phyloP scores from a whole-genome alignment of 768 basidiomycete genomes.

The Boletus barrowsii region DNA sequence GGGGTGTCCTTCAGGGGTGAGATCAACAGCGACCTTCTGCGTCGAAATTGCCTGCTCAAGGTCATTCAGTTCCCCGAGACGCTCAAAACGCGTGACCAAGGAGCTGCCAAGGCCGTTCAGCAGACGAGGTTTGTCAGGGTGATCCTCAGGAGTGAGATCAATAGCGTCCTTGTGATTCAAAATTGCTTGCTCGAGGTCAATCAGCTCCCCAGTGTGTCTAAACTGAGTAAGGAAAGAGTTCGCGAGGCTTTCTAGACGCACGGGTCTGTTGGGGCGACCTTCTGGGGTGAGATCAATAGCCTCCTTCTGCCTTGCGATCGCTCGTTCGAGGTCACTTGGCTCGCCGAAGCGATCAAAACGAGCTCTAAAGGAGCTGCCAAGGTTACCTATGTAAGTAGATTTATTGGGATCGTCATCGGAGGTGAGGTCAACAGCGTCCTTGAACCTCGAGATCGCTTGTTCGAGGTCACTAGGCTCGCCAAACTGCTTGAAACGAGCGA shows the following conservation, averaged over 20 bases:
- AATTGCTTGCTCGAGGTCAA: conserved; percentile 1
- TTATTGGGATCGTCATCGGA: too few relatives aligned
- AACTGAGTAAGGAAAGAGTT: neutral
- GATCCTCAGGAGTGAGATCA: neutral
- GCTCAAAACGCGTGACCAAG: neutral
- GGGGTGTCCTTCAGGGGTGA: neutral
- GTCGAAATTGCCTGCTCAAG: neutral
- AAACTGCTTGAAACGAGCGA: too few relatives aligned
- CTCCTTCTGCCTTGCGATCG: neutral
- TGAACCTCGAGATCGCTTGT: too few relatives aligned
- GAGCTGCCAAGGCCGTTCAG: neutral
- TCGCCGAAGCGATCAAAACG: neutral
- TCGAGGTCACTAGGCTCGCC: too few relatives aligned
- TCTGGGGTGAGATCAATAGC: neutral
- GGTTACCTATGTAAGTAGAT: too few relatives aligned
- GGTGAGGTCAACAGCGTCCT: too few relatives aligned
- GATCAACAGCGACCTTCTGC: neutral
- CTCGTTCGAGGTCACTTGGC: neutral
- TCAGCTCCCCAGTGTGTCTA: neutral
- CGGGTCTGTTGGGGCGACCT: neutral
- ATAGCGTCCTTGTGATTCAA: neutral
- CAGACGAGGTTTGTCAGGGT: neutral
- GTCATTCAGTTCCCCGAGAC: neutral
- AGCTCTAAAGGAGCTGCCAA: too few relatives aligned
- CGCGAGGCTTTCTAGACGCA: neutral